A percentile compares a stretch with the other conserved stretches of the same genome.
Conservation (phyloP, 179 eudicot genomes). For the Spergularia azorica region DNA sequence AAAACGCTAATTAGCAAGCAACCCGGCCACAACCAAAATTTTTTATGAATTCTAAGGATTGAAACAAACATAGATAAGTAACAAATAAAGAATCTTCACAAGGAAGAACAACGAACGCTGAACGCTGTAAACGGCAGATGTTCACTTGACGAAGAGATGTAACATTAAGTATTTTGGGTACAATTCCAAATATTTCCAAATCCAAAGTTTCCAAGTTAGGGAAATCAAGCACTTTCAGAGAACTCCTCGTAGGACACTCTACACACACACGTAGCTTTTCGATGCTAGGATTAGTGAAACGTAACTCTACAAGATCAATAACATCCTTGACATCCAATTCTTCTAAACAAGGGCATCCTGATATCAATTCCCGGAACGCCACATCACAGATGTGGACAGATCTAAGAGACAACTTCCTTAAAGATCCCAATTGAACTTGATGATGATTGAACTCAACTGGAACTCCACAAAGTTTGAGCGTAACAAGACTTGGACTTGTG, state of each 20-base stretch:
- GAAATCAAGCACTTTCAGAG: background rate
- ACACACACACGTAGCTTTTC: background rate
- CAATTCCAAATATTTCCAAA: background rate
- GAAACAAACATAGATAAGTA: no score
- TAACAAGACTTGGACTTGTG: conserved; percentile 3
- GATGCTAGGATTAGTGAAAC: background rate
- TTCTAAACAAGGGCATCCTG: conserved; percentile 14
- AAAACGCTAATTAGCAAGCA: no score
- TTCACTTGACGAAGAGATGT: background rate
- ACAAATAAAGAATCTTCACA: no score
- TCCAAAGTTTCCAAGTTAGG: background rate
- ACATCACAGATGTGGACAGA: background rate
- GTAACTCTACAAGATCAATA: background rate
- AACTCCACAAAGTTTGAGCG: background rate
- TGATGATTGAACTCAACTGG: background rate
- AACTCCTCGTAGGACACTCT: no score
- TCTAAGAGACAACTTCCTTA: background rate
- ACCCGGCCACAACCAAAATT: no score
- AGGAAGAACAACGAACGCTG: no score
- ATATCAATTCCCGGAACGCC: background rate
- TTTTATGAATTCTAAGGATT: no score
- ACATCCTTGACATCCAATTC: background rate
- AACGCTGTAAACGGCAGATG: background rate
- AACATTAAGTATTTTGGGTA: background rate
- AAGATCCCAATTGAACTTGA: conserved; percentile 18